Evolutionary conservation across 768 basidiomycete genomes (phyloP).

Genomic region (Russula sp.): DNA sequence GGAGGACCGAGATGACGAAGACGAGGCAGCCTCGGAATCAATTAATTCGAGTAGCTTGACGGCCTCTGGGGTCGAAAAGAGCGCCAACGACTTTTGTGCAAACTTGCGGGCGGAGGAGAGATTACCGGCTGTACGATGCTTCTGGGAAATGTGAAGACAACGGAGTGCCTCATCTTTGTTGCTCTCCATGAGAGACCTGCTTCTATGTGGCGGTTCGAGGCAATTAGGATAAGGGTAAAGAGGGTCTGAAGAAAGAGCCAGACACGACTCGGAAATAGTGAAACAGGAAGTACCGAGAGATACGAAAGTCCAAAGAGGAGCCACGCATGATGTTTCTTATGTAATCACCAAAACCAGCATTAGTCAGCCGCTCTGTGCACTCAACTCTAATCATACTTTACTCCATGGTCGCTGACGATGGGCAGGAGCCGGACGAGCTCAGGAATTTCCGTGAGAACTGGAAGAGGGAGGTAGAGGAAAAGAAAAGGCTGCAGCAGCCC

Average conservation of each 20-base stretch:
- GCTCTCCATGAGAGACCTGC: conserved; percentile 56
- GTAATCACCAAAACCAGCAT: background rate
- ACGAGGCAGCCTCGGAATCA: conserved; percentile 49
- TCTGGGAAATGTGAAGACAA: conserved; percentile 75
- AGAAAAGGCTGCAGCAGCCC: conserved; percentile 4
- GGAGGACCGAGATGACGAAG: conserved; percentile 36
- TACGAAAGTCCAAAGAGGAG: background rate
- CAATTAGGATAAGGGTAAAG: background rate
- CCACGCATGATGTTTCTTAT: background rate
- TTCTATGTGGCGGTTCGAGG: background rate
- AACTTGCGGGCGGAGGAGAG: conserved; percentile 80
- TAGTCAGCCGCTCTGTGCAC: conserved; percentile 8
- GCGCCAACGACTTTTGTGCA: conserved; percentile 78
- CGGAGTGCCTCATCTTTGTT: conserved; percentile 89
- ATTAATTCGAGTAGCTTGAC: conserved; percentile 62
- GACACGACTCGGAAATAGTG: background rate
- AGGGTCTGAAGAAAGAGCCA: background rate
- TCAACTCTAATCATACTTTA: background rate
- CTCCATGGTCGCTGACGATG: conserved; percentile 14
- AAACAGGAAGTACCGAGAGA: background rate
- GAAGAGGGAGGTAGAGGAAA: conserved; percentile 58
- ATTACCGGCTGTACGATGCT: conserved; percentile 70
- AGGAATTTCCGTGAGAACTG: conserved; percentile 68
- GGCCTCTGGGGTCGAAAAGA: conserved; percentile 80
- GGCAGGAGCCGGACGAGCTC: conserved; percentile 58